Evolutionary conservation across 2,329 filamentous ascomycete species (phyloP), one percentile per base, ranked within the genome.

Genomic region (Cladosporium colombiae): DNA sequence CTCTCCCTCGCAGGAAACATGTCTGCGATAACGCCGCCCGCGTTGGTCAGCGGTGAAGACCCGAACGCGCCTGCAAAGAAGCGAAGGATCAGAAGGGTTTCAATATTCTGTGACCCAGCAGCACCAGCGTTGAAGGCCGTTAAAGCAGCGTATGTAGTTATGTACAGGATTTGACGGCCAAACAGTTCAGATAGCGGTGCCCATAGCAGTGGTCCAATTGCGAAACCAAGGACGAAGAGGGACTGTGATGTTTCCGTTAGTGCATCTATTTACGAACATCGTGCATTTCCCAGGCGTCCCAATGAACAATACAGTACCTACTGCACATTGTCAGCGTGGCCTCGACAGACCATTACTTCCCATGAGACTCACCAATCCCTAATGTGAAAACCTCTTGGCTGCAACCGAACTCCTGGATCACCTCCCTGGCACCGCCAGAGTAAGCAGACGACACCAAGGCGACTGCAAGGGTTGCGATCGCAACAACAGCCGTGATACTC

Each of bases 371-470:
- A 46, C 40, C 40, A 16, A 90, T 81, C 11, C 88, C 88, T 1
- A 90, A 80, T 25, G 86, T 88, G 46, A 82, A 84, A 7, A 89
- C 77, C 69, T 86, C 84, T 56, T 78, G 74, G 53, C 76, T 78
- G 29, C 86, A 81, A 13, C 78, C 65, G 68, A 91, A 90, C 37
- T 87, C 80, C 1, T 67, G 52, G 16, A 88, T 80, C 62, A 91
- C 81, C 57, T 86, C 78, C 10, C 70, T 65, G 13, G 88, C 75
- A 57, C 86, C 86, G 14, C 86, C 86, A 4, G 85, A 86, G 75
- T 87, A 91, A 33, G 89, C 89, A 1, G 87, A 89, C n/a, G 88
- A 90, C 62, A 87, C 86, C 71, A 93, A 89, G 2, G 90, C 82
- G 31, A 92, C 88, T 31, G 79, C 88, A 52, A 93, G 82, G 1